These are phyloP conservation scores for Aureobasidium zeae DNA, from an alignment of 2,329 filamentous ascomycete genomes.

Conservation along the genomic window DNA sequence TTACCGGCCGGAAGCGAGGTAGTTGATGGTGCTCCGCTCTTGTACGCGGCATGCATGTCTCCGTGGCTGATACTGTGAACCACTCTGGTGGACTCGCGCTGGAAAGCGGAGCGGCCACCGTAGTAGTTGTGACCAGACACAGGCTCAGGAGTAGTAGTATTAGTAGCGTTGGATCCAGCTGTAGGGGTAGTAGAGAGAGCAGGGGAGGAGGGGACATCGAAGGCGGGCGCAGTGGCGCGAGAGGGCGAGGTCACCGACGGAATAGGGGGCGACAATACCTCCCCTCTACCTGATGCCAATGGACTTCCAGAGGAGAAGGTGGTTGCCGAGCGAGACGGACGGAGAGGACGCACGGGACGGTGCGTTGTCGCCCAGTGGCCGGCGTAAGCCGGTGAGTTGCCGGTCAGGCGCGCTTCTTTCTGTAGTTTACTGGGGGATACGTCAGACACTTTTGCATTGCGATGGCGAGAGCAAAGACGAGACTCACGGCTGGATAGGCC, in stretches of 20 bases:
- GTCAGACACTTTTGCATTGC: background rate
- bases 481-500: background rate
- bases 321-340: background rate
- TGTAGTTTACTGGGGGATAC: background rate
- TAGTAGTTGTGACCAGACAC: constrained; percentile 1
- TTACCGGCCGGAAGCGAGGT: background rate
- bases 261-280: too few relatives aligned
- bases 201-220: too few relatives aligned
- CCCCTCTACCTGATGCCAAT: background rate
- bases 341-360: background rate
- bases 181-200: too few relatives aligned
- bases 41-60: background rate
- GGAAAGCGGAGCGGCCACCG: constrained; percentile 1
- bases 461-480: too few relatives aligned
- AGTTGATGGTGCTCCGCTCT: background rate
- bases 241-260: too few relatives aligned
- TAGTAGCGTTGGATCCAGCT: too few relatives aligned
- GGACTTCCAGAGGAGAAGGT: background rate
- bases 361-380: background rate
- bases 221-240: too few relatives aligned
- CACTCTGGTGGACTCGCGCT: constrained; percentile 4
- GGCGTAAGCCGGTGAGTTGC: background rate
- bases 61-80: background rate
- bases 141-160: too few relatives aligned
- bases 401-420: background rate